Base-by-base conservation (phyloP, 306 rosid species). In the Corylus avellana region DNA sequence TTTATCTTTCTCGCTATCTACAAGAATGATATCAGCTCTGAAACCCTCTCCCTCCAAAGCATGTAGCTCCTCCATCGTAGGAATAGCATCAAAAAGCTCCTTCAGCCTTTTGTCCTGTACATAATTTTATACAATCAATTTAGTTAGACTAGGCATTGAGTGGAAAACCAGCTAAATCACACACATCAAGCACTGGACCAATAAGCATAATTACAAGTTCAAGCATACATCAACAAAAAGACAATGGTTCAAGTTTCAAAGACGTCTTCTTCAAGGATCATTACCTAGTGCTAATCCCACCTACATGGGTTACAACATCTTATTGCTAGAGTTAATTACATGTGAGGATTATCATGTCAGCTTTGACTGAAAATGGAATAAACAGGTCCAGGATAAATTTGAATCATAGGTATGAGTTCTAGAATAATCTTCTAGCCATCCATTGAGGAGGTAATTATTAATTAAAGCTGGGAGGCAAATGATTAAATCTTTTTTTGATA, bases 1-100 rank as follows among this genome's bases (percentile, higher is more conserved):
- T 87, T 93, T 95, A 88, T 95, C 99, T 85, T 87, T 95, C 78
- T 88, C 88, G 12, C 82, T 70, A 88, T 95, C 98, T 86, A 95
- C 99, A 75, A 95, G 94, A 88, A 95, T 91, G 86, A 90, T 81
- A 79, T 95, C 98, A 9, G 88, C 91, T 86, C 69, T 93, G 80
- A 88, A 91, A 84, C 98, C 98, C 79, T 90, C 97, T 49, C 85
- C 91, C 25, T 83, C 90, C 90, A 91, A 75, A 77, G 92, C 88
- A 88, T 81, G 92, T 83, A 95, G 97, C 83, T 95, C 98, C 18
- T 91, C 96, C 88, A 93, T 81, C 58, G 94, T 80, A 78, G 99
- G 99, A 87, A 95, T 88, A 77, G 85, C 87, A 80, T 91, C 88
- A 85, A 90, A 95, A 81, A 78, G 89, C 73, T 91, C 99, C 89